These are phyloP conservation scores for Jackrogersella minutella DNA, from an alignment of 495 filamentous ascomycete species.

Conservation along the genomic window DNA sequence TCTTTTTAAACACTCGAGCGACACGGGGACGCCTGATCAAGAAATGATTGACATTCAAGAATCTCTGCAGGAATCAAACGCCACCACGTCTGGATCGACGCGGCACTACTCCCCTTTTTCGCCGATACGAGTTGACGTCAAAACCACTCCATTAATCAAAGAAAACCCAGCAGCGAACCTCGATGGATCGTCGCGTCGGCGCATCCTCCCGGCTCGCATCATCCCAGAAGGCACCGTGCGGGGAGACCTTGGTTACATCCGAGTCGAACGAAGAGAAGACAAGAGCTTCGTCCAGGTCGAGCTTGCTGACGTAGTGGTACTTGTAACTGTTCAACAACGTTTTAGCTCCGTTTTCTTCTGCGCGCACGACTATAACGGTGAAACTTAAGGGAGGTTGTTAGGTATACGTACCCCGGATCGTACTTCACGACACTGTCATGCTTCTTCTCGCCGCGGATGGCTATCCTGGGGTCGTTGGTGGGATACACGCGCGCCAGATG, in stretches of 20 bases:
- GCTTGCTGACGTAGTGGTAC: constrained; percentile 51
- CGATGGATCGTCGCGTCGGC: constrained; percentile 41
- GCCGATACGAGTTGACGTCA: not conserved
- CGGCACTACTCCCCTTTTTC: constrained; percentile 5
- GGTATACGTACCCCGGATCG: constrained; percentile 36
- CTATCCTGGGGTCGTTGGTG: constrained; percentile 40
- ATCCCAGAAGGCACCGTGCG: constrained; percentile 45
- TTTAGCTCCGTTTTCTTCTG: constrained; percentile 3
- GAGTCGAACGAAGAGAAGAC: constrained; percentile 46
- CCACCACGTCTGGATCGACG: constrained; percentile 18
- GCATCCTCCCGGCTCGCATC: constrained; percentile 36
- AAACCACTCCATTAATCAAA: constrained; percentile 30
- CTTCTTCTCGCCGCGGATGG: constrained; percentile 39
- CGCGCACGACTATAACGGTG: too few relatives aligned
- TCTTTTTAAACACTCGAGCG: constrained; percentile 5
- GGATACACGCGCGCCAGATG: constrained; percentile 40
- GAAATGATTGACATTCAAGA: constrained; percentile 32
- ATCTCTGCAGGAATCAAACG: constrained; percentile 16
- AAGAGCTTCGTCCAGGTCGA: constrained; percentile 45
- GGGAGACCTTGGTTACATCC: constrained; percentile 39
- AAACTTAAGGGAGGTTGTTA: not conserved
- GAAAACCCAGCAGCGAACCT: constrained; percentile 45
- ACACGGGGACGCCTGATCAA: constrained; percentile 22
- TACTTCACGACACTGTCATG: constrained; percentile 44
- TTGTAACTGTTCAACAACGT: constrained; percentile 37